phyloP scores from a whole-genome alignment of 345 rosid species.

The Syzygium jambos region DNA sequence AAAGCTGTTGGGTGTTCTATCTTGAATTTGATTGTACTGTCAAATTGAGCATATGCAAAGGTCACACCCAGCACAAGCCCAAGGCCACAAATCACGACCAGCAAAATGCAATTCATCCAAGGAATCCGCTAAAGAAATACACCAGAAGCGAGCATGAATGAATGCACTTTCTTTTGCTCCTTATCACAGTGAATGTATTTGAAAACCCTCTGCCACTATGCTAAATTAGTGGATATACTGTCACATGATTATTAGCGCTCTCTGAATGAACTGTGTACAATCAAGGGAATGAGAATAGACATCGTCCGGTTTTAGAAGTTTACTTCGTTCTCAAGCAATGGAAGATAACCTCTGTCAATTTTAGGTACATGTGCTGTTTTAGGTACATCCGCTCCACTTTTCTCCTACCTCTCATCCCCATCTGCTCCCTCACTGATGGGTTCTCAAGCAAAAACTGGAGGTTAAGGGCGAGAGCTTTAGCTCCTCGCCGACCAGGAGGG shows the following conservation, averaged over 20 bases:
- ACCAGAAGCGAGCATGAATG: neutral
- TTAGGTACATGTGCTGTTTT: constrained; percentile 81
- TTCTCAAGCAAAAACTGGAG: constrained; percentile 44
- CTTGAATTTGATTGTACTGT: neutral
- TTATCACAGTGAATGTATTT: neutral
- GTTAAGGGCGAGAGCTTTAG: constrained; percentile 43
- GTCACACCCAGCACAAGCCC: neutral
- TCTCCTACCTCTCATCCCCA: constrained; percentile 63
- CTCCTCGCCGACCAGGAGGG: constrained; percentile 48
- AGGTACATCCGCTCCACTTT: constrained; percentile 50
- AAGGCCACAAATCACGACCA: neutral
- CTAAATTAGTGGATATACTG: neutral
- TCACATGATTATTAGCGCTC: neutral
- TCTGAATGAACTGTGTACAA: neutral
- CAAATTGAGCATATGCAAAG: neutral
- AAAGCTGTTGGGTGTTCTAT: neutral
- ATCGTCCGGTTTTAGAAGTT: neutral
- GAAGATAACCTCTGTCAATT: constrained; percentile 54
- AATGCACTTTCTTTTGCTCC: neutral
- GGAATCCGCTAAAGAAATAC: neutral
- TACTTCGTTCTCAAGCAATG: neutral
- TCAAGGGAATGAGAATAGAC: neutral
- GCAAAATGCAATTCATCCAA: neutral
- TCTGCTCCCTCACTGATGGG: constrained; percentile 27
- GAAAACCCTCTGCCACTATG: neutral